Evolutionary conservation across 1,284 basidiomycete genomes (phyloP).

Genomic region (Athelia psychrophila): DNA sequence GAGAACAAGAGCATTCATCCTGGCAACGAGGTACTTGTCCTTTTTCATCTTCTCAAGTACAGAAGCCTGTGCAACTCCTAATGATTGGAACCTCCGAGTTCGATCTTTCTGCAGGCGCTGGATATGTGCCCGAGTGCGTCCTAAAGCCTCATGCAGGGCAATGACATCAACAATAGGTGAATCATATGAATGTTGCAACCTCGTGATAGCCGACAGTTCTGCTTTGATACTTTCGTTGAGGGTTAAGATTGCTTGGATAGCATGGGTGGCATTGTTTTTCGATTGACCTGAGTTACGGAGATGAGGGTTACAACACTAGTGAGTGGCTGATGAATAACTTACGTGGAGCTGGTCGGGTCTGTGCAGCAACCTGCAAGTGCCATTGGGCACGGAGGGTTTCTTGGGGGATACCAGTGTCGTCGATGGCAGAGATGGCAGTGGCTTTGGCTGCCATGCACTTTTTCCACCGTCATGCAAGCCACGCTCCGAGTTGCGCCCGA

Average conservation of each 20-base stretch:
- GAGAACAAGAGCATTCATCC: slow-evolving; percentile 19
- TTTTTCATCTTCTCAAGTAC: background rate
- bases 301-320: background rate
- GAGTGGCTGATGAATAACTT: slow-evolving; percentile 1
- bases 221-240: background rate
- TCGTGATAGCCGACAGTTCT: too few species aligned
- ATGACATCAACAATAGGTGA: too few species aligned
- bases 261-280: background rate
- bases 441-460: slow-evolving; percentile 3
- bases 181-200: too few species aligned
- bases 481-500: slow-evolving; percentile 11
- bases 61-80: background rate
- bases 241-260: background rate
- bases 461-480: slow-evolving; percentile 8
- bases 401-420: background rate
- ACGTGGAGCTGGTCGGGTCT: slow-evolving; percentile 14
- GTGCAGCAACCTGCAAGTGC: slow-evolving; percentile 12
- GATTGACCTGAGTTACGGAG: background rate
- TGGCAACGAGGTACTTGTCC: slow-evolving; percentile 11
- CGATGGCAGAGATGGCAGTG: slow-evolving; percentile 4
- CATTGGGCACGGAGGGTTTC: slow-evolving; percentile 12
- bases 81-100: background rate
- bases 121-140: background rate
- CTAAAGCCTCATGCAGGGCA: background rate
- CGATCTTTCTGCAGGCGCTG: too few species aligned